These are phyloP conservation scores for Lipomyces starkeyi DNA, from an alignment of 805 yeast genomes.

Conservation along the genomic window DNA sequence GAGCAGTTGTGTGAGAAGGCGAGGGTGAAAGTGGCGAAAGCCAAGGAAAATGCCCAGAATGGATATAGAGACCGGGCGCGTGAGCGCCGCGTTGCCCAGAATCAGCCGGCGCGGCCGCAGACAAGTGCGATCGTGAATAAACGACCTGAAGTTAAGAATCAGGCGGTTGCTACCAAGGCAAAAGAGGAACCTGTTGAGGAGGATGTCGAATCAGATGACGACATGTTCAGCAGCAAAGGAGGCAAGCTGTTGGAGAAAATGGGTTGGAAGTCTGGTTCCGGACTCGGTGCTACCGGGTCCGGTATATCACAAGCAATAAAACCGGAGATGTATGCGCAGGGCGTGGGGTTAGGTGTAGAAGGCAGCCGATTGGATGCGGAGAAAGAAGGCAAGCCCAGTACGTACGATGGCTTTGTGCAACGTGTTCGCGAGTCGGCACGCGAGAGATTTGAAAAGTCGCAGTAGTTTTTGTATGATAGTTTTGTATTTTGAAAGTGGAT, in stretches of 20 bases:
- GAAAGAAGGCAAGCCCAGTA: conserved; percentile 10
- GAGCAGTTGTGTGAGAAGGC: conserved; percentile 16
- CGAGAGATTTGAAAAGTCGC: conserved; percentile 15
- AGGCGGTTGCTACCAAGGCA: background rate
- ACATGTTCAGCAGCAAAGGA: conserved; percentile 51
- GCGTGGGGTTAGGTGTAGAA: conserved; percentile 35
- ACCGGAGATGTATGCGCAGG: conserved; percentile 31
- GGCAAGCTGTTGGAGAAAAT: conserved; percentile 74
- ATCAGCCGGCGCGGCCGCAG: conserved; percentile 11
- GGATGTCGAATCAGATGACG: conserved; percentile 29
- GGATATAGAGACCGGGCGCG: conserved; percentile 35
- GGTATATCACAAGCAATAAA: conserved; percentile 38
- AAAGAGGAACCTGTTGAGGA: conserved; percentile 1
- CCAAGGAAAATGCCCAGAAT: conserved; percentile 6
- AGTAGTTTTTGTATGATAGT: background rate
- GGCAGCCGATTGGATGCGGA: conserved; percentile 14
- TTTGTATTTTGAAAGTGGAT: background rate
- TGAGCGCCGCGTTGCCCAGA: conserved; percentile 32
- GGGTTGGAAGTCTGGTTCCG: conserved; percentile 90
- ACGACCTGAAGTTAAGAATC: background rate
- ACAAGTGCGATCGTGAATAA: background rate
- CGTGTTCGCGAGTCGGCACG: conserved; percentile 10
- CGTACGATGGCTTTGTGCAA: conserved; percentile 15
- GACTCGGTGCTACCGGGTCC: conserved; percentile 74
- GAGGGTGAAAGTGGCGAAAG: conserved; percentile 6